A percentile compares a stretch with the other conserved stretches of the same genome.
Evolutionary conservation across 2,329 filamentous ascomycete genomes (phyloP).

Genomic region (Grosmannia clavigera): DNA sequence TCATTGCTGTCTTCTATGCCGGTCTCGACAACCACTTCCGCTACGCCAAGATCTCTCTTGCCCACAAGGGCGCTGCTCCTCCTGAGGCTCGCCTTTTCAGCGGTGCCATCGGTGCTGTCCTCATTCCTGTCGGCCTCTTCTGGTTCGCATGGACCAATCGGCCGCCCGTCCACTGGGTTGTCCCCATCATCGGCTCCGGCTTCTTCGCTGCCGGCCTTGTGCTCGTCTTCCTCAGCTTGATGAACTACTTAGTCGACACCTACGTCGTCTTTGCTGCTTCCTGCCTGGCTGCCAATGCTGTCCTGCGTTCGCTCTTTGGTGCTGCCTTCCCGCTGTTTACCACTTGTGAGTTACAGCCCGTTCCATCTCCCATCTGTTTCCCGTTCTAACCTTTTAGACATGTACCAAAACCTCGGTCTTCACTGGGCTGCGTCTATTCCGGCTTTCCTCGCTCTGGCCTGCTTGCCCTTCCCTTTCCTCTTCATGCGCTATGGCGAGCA

Average conservation of each 20-base stretch:
- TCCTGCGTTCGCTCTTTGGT: constrained; percentile 60
- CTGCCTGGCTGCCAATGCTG: constrained; percentile 58
- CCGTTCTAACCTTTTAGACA: constrained; percentile 16
- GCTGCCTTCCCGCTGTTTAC: constrained; percentile 65
- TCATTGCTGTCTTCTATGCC: constrained; percentile 42
- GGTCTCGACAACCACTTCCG: constrained; percentile 45
- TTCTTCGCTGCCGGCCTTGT: constrained; percentile 36
- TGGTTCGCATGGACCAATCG: constrained; percentile 58
- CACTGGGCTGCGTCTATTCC: constrained; percentile 67
- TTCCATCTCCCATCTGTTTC: neutral
- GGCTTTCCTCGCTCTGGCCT: constrained; percentile 59
- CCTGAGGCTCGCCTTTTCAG: constrained; percentile 54
- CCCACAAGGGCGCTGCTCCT: constrained; percentile 40
- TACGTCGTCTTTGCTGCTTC: constrained; percentile 69
- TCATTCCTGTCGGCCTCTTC: constrained; percentile 53
- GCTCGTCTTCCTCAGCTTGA: constrained; percentile 51
- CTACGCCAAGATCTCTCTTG: constrained; percentile 26
- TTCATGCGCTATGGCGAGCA: constrained; percentile 59
- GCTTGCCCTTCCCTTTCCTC: constrained; percentile 62
- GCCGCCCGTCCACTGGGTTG: constrained; percentile 22
- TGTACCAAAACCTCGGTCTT: constrained; percentile 49
- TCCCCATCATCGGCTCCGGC: constrained; percentile 23
- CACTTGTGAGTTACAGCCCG: constrained; percentile 17
- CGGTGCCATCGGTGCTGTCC: constrained; percentile 47
- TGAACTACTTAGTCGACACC: constrained; percentile 57